Evolutionary conservation across 768 basidiomycete species (phyloP).

Genomic region (Ramaria sp.): DNA sequence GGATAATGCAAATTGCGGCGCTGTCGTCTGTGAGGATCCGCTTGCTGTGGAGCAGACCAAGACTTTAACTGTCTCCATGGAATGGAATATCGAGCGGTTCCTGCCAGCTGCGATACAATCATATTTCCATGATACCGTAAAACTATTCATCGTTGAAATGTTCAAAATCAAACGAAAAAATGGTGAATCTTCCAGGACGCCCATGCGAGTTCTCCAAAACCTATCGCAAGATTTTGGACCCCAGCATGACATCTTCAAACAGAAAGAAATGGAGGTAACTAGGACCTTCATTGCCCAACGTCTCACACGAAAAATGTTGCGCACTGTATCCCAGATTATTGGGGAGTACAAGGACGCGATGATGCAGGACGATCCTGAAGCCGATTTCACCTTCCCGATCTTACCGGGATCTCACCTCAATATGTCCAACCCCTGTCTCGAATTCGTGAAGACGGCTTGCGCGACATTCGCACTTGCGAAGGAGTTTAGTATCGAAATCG

Average conservation of each 20-base stretch:
- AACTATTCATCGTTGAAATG: slow-evolving; percentile 78
- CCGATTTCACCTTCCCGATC: slow-evolving; percentile 68
- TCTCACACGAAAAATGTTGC: slow-evolving; percentile 73
- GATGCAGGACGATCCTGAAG: slow-evolving; percentile 28
- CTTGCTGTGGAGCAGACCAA: slow-evolving; percentile 56
- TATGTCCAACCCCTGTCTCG: slow-evolving; percentile 70
- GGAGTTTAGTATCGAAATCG: slow-evolving; percentile 80
- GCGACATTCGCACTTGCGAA: slow-evolving; percentile 71
- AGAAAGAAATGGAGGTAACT: slow-evolving; percentile 56
- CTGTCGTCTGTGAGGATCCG: slow-evolving; percentile 77
- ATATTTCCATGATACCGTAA: slow-evolving; percentile 63
- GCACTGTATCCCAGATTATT: slow-evolving; percentile 46
- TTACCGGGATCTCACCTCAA: slow-evolving; percentile 81
- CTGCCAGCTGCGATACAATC: slow-evolving; percentile 74
- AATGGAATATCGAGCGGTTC: slow-evolving; percentile 89
- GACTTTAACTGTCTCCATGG: slow-evolving; percentile 66
- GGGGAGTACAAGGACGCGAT: slow-evolving; percentile 50
- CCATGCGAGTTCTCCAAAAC: slow-evolving; percentile 63
- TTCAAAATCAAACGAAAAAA: slow-evolving; percentile 62
- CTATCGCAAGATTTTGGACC: slow-evolving; percentile 45
- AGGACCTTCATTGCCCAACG: slow-evolving; percentile 69
- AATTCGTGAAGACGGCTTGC: slow-evolving; percentile 81
- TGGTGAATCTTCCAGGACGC: slow-evolving; percentile 50
- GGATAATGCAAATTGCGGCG: slow-evolving; percentile 89
- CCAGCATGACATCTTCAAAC: slow-evolving; percentile 56